These are phyloP conservation scores for Meyerozyma sp. DNA, from an alignment of 1,139 yeast species.

Conservation along the genomic window DNA sequence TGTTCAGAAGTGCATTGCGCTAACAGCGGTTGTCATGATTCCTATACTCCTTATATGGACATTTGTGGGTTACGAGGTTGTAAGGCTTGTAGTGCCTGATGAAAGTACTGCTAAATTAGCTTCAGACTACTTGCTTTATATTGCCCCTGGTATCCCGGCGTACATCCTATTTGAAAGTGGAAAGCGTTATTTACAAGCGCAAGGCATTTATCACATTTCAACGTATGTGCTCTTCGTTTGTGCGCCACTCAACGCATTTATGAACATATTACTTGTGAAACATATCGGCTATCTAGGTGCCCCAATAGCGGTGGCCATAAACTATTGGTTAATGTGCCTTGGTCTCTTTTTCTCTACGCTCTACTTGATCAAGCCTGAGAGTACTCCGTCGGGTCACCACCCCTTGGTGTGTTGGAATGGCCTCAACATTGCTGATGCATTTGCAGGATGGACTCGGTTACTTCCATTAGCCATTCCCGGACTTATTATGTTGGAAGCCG, in stretches of 20 bases:
- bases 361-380: slow-evolving; percentile 29
- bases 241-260: slow-evolving; percentile 48
- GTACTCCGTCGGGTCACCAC: slow-evolving; percentile 35
- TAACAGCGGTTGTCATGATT: slow-evolving; percentile 43
- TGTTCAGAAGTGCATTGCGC: slow-evolving; percentile 50
- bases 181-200: slow-evolving; percentile 49
- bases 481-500: slow-evolving; percentile 54
- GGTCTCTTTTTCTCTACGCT: slow-evolving; percentile 40
- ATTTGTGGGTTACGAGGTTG: slow-evolving; percentile 37
- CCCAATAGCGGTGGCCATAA: slow-evolving; percentile 53
- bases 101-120: slow-evolving; percentile 47
- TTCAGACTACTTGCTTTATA: slow-evolving; percentile 44
- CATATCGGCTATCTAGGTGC: slow-evolving; percentile 48
- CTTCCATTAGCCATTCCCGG: slow-evolving; percentile 52
- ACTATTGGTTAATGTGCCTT: slow-evolving; percentile 51
- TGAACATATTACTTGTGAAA: slow-evolving; percentile 43
- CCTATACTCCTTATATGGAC: slow-evolving; percentile 48
- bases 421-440: slow-evolving; percentile 23
- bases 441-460: slow-evolving; percentile 43
- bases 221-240: slow-evolving; percentile 46
- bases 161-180: slow-evolving; percentile 51
- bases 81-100: slow-evolving; percentile 37
- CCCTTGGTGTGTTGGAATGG: slow-evolving; percentile 44
- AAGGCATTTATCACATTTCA: slow-evolving; percentile 49
- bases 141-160: slow-evolving; percentile 54